Base-by-base conservation (phyloP, 306 rosid species). In the Rosa rugosa region DNA sequence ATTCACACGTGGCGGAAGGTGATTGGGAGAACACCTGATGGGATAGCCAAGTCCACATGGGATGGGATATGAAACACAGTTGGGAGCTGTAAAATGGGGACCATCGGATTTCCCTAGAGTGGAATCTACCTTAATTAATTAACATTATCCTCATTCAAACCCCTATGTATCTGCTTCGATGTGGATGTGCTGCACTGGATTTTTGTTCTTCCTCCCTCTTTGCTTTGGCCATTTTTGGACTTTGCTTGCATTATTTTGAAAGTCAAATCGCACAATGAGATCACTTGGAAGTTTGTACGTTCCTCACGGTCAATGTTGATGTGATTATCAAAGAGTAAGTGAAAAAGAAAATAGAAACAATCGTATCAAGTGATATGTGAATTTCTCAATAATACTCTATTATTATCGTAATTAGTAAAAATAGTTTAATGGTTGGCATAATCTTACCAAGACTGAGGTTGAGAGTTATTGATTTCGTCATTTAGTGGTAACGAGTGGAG, bases 31-130 rank as follows among this genome's bases (percentile, higher is more conserved):
- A 1, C 0, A 38, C 25, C 27, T 72, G 74, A 75, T 40, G 71
- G 70, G 87, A 87, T 83, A 71, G 72, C 72, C 36, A 2, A 25
- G 27, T 13, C 71, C 91, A 75, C 88, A 14, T 86, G 91, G 87
- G 71, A 17, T 86, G 91, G 87, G 75, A 84, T 78, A 59, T 76
- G 76, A 20, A 60, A 46, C 41, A 67, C 41, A 40, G 12, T 2
- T 8, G 53, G 71, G 71, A 75, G 69, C 71, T 83, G 80, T 23
- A 73, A 71, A 51, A 47, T 40, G 79, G 91, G 91, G 86, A 83
- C 89, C 85, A 80, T 80, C 74, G 13, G 64, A 69, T 50, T 54
- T 36, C 4, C 45, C 73, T 31, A 4, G 14, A 20, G 5, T 38
- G 53, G 31, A 65, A 81, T 73, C 70, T 76, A 68, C 44, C 75